Conservation (phyloP, 495 filamentous ascomycete species). For the Neurospora sp. region DNA sequence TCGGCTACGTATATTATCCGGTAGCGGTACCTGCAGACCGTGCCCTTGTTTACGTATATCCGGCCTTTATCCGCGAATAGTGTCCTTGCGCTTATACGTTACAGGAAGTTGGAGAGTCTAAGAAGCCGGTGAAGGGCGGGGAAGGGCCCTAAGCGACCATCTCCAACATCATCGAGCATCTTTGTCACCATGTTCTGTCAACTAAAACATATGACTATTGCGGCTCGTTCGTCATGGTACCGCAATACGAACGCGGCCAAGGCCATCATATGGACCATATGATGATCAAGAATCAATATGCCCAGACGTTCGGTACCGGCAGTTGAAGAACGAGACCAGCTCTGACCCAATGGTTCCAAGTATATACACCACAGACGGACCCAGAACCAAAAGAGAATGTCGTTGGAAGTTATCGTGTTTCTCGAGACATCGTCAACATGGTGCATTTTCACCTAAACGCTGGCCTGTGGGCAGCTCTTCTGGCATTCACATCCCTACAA, state of each 20-base stretch:
- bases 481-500: background rate
- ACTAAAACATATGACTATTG: background rate
- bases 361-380: background rate
- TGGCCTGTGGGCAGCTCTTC: background rate
- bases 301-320: background rate
- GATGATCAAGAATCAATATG: background rate
- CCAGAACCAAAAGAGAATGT: background rate
- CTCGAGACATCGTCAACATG: background rate
- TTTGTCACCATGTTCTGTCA: background rate
- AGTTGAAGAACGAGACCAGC: background rate
- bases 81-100: background rate
- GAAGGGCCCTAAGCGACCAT: background rate
- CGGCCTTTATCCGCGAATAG: background rate
- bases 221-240: background rate
- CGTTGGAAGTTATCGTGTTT: background rate
- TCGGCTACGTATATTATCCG: background rate
- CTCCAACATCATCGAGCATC: background rate
- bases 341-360: background rate
- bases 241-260: background rate
- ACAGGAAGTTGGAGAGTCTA: background rate
- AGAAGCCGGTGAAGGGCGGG: background rate
- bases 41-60: background rate
- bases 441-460: background rate
- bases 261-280: background rate
- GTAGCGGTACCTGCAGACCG: background rate